Evolutionary conservation across 1,284 basidiomycete genomes (phyloP), one percentile per base, ranked within the genome.

Genomic region (Sporisorium scitamineum): DNA sequence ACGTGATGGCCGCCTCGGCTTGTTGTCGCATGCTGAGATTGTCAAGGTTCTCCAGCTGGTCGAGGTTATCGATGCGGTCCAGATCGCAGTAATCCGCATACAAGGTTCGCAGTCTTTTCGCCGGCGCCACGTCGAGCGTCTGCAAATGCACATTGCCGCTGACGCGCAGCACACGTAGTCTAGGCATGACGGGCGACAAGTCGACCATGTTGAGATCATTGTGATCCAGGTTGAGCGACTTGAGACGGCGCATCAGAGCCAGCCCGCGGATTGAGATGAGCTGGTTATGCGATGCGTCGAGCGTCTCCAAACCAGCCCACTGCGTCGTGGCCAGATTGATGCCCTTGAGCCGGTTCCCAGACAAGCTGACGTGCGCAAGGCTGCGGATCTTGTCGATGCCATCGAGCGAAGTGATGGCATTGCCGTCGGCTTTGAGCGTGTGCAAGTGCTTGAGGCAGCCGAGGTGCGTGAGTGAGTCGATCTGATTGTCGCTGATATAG

Each of bases 21-120:
- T 99, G 96, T 86, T 95, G 94, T 84, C 97, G 90, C 87, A 97
- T 82, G 82, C 93, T 95, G 59, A 99, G 88, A 82, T 95, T 95
- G 86, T 97, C 95, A 76, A 99, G 87, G 86, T 90, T 91, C 71
- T 86, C 86, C 74, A 94, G 86, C 34, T 89, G 88, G 81, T 86
- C 75, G 90, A 88, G 79, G 81, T 88, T 78, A 1, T 81, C 66
- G 27, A 90, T 80, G 0, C 86, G 87, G 1, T 83, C 75, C 26
- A 99, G 88, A 34, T 88, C 86, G 86, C 97, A 97, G 85, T 92
- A 92, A 88, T 99, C 96, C 80, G 93, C 90, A 86, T 97, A 97
- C 29, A 98, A 89, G 73, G 94, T 97, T 73, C 94, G 91, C 73
- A 98, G 87, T 81, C 91, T 91, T 6, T 90, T 88, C 83, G 93